These are phyloP conservation scores for Leptodontidium sp. DNA, from an alignment of 2,329 filamentous ascomycete genomes.

Conservation along the genomic window DNA sequence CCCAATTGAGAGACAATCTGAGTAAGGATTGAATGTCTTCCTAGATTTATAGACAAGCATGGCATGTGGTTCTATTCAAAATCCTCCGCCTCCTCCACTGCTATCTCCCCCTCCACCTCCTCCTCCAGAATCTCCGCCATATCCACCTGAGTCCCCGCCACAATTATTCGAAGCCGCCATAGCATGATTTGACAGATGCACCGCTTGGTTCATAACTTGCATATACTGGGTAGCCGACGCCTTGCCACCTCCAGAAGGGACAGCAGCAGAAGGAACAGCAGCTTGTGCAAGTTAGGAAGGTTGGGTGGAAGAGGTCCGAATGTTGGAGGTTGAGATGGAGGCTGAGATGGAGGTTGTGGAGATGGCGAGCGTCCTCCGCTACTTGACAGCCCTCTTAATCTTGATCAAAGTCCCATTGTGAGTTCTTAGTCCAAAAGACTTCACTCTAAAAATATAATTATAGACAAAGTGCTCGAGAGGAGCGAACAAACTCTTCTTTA, in stretches of 20 bases:
- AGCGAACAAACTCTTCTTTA: neutral
- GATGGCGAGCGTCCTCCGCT: neutral
- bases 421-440: neutral
- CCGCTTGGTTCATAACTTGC: neutral
- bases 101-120: constrained; percentile 1
- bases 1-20: too few species aligned
- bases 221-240: neutral
- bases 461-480: too few species aligned
- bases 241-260: neutral
- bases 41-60: too few species aligned
- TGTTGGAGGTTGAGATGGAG: neutral
- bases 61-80: neutral
- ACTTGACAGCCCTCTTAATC: neutral
- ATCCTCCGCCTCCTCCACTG: neutral
- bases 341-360: neutral
- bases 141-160: neutral
- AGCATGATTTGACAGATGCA: neutral
- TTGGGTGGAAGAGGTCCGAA: neutral
- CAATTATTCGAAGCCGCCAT: neutral
- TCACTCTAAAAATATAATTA: neutral
- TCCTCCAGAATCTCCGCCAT: constrained; percentile 3
- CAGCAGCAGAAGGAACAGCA: neutral
- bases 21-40: too few species aligned
- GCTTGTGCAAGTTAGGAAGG: neutral
- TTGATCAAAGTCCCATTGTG: constrained; percentile 5